Evolutionary conservation across 1,284 basidiomycete genomes (phyloP).

Genomic region (Papiliotrema nemorosa): DNA sequence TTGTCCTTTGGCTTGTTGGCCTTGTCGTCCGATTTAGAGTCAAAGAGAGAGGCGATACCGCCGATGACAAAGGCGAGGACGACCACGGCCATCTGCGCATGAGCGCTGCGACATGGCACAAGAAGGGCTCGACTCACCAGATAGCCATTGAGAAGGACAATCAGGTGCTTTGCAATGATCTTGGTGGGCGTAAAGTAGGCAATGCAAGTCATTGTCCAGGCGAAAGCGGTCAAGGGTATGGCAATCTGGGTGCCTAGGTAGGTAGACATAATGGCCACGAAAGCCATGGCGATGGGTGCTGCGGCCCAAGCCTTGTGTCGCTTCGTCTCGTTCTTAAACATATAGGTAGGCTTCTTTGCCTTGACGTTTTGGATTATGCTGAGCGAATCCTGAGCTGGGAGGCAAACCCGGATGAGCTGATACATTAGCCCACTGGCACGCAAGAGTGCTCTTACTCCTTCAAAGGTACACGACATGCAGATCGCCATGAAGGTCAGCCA

Average conservation of each 20-base stretch:
- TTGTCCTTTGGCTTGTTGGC: no score
- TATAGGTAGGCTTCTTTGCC: no score
- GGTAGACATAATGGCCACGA: neutral
- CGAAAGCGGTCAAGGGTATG: neutral
- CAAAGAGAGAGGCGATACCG: neutral
- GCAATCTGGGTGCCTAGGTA: neutral
- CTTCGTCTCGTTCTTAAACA: neutral
- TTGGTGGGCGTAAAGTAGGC: neutral
- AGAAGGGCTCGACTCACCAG: conserved; percentile 1
- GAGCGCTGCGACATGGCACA: neutral
- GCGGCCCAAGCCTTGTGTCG: neutral
- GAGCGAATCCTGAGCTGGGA: no score
- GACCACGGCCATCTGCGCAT: no score
- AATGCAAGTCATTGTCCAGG: neutral
- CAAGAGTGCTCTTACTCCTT: neutral
- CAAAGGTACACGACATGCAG: neutral
- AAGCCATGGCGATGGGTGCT: neutral
- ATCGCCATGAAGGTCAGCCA: neutral
- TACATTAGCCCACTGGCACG: neutral
- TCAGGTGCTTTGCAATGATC: neutral
- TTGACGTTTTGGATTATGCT: no score
- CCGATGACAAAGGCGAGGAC: no score
- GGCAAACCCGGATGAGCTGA: neutral
- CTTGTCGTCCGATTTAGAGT: neutral
- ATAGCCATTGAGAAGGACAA: conserved; percentile 1